These are phyloP conservation scores for Aureobasidium uvarum DNA, from an alignment of 2,329 filamentous ascomycete species.

Conservation along the genomic window DNA sequence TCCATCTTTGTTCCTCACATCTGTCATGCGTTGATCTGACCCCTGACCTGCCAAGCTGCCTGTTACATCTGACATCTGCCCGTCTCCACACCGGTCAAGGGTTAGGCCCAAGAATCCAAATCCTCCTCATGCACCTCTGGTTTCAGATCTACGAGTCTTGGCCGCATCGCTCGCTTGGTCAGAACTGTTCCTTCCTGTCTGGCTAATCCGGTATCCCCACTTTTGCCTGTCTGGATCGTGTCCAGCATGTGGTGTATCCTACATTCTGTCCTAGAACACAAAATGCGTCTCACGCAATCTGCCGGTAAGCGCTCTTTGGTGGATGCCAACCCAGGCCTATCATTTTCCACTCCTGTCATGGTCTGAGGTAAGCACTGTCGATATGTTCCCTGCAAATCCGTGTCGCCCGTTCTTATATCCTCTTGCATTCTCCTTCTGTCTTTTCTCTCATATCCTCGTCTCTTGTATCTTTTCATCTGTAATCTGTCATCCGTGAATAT, in stretches of 20 bases:
- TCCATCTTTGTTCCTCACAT: no score
- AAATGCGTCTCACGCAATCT: neutral
- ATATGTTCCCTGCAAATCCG: neutral
- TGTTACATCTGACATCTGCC: neutral
- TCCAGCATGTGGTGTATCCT: no score
- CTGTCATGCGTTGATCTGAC: no score
- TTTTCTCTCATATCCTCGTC: neutral
- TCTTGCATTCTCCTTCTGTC: neutral
- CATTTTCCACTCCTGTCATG: neutral
- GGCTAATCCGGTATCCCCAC: neutral
- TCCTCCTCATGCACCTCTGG: neutral
- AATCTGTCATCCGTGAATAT: neutral
- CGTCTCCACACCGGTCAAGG: neutral
- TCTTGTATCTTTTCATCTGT: neutral
- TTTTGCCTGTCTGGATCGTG: neutral
- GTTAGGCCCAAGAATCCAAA: neutral
- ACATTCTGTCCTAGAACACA: no score
- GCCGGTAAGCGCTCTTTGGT: neutral
- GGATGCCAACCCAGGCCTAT: no score
- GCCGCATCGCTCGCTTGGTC: neutral
- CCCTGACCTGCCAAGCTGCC: no score
- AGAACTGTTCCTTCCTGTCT: neutral
- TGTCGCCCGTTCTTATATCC: neutral
- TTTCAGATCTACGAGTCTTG: neutral
- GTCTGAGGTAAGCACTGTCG: neutral